Evolutionary conservation across 306 rosid genomes (phyloP), one percentile per base, ranked within the genome.

Genomic region (Styphnolobium japonicum): DNA sequence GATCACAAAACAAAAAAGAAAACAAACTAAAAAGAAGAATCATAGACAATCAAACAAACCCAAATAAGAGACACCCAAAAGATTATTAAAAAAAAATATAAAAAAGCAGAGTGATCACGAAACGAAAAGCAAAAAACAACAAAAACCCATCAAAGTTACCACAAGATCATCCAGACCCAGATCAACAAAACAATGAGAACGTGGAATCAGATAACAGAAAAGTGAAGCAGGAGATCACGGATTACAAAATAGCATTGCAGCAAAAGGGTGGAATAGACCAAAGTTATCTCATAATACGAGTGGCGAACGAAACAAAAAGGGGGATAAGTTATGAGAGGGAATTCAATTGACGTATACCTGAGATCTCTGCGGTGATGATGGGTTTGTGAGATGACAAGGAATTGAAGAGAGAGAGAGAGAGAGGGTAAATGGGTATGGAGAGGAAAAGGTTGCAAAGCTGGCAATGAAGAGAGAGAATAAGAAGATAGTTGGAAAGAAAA

Each of bases 311-410:
- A 36, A 36, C 39, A 36, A 36, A 36, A 36, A 36, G 5, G 68
- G 29, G 42, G 7, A 23, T 53, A 39, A 22, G 29, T 57, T 10
- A 58, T 23, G 62, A 52, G 48, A 62, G 74, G 39, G 75, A n/a
- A 75, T 67, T 48, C 5, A 79, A 86, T 62, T 72, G 73, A 81
- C 87, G 86, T 39, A 49, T 85, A 89, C 93, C 96, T 79, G 96
- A 85, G 89, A 92, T 86, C 89, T 82, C 77, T 42, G 82, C 52
- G 64, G 79, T 63, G 84, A 79, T 77, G 82, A 76, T 76, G 85
- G 57, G 69, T 52, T 76, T 81, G 67, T 64, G 84, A 39, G 74
- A 7, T 5, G 42, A 62, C 7, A 36, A 65, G 46, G 18, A 0
- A 9, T n/a, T n/a, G n/a, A n/a, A n/a, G n/a, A n/a, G n/a, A 7